These are phyloP conservation scores for Globisporangium emineosum DNA, from an alignment of 352 stramenopile species.

Conservation along the genomic window DNA sequence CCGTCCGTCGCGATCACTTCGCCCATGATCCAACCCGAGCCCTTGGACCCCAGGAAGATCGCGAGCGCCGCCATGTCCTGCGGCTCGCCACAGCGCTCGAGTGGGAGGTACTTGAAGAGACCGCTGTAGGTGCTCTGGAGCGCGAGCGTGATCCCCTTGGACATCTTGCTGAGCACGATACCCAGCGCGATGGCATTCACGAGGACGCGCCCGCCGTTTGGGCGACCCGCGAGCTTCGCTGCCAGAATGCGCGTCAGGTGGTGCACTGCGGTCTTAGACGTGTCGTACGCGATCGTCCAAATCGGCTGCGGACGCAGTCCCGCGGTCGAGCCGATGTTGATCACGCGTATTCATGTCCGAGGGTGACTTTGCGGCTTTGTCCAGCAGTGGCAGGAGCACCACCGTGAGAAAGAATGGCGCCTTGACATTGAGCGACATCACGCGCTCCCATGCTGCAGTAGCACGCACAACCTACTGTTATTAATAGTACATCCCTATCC, in stretches of 20 bases:
- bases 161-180: slow-evolving; percentile 91
- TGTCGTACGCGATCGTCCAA: slow-evolving; percentile 93
- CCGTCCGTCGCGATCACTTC: slow-evolving; percentile 91
- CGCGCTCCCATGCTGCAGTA: slow-evolving; percentile 85
- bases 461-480: neutral
- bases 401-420: slow-evolving; percentile 92
- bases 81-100: slow-evolving; percentile 77
- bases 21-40: slow-evolving; percentile 90
- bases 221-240: slow-evolving; percentile 81
- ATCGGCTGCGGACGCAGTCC: slow-evolving; percentile 86
- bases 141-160: slow-evolving; percentile 60
- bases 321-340: slow-evolving; percentile 73
- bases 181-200: slow-evolving; percentile 95
- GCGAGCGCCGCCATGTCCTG: slow-evolving; percentile 93
- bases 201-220: slow-evolving; percentile 87
- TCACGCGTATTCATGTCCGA: slow-evolving; percentile 48
- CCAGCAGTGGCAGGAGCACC: slow-evolving; percentile 88
- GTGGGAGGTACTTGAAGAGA: slow-evolving; percentile 70
- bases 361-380: slow-evolving; percentile 46
- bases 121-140: slow-evolving; percentile 45
- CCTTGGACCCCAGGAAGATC: slow-evolving; percentile 90
- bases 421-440: slow-evolving; percentile 94
- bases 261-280: slow-evolving; percentile 93
- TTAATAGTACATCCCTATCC: neutral
- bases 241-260: slow-evolving; percentile 92